Conservation (phyloP, 345 rosid species). For the Arabidopsis arenosa region DNA sequence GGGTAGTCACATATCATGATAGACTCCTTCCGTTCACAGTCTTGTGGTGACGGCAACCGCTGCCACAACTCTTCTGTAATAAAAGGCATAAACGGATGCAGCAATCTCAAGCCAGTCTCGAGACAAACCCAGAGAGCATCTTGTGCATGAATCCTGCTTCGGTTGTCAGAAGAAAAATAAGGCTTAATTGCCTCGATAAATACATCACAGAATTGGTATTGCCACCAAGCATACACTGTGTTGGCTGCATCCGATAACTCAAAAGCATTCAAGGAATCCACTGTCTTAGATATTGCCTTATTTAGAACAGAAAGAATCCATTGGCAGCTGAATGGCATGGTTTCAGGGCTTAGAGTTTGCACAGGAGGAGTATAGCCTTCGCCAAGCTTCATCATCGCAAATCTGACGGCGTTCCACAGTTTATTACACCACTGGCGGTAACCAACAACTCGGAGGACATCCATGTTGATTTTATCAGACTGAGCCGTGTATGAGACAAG, state of each 20-base stretch:
- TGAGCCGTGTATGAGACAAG: slow-evolving; percentile 84
- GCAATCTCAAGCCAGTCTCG: slow-evolving; percentile 76
- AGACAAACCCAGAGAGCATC: slow-evolving; percentile 71
- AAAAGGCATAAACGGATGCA: slow-evolving; percentile 90
- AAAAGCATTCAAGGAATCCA: slow-evolving; percentile 43
- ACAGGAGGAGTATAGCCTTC: slow-evolving; percentile 59
- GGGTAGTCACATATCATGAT: slow-evolving; percentile 78
- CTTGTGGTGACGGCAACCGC: slow-evolving; percentile 58
- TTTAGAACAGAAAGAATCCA: slow-evolving; percentile 82
- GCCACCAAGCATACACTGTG: slow-evolving; percentile 66
- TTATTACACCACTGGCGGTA: slow-evolving; percentile 94
- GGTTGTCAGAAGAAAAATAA: slow-evolving; percentile 58
- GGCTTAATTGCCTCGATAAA: slow-evolving; percentile 80
- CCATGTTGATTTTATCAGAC: slow-evolving; percentile 70
- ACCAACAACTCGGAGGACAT: slow-evolving; percentile 80
- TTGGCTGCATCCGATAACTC: slow-evolving; percentile 74
- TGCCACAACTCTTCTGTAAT: slow-evolving; percentile 90
- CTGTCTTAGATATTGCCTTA: slow-evolving; percentile 61
- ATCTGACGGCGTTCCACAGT: slow-evolving; percentile 86
- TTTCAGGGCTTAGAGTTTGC: slow-evolving; percentile 39
- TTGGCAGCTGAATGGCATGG: slow-evolving; percentile 71
- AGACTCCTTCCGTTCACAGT: slow-evolving; percentile 53
- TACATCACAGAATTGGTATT: slow-evolving; percentile 79
- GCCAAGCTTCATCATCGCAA: slow-evolving; percentile 82
- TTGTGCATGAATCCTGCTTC: slow-evolving; percentile 58